Evolutionary conservation across 2,329 filamentous ascomycete genomes (phyloP).

Genomic region (Elsinoe arachidis): DNA sequence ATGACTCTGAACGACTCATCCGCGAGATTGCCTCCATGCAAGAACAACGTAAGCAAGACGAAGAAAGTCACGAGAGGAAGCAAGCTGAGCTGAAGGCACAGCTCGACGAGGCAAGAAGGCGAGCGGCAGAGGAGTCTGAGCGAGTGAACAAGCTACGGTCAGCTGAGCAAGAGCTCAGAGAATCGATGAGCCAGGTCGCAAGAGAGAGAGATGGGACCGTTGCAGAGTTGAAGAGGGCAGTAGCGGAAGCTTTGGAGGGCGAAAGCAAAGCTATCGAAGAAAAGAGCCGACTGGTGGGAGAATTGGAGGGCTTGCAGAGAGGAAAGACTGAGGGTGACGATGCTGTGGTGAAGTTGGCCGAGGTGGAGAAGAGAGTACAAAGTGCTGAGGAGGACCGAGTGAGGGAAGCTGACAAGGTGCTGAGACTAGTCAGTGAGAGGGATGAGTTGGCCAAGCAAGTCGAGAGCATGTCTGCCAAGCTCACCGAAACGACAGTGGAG

Average conservation of each 20-base stretch:
- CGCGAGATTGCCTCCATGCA: not conserved
- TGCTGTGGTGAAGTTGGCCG: not conserved
- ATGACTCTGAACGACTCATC: conserved; percentile 2
- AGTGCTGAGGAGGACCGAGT: not conserved
- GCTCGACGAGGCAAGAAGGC: not conserved
- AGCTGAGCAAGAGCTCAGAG: not conserved
- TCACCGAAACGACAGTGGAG: conserved; percentile 15
- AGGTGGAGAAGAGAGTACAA: not conserved
- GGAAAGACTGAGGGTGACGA: not conserved
- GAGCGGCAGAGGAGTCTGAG: not conserved
- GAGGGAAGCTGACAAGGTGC: not conserved
- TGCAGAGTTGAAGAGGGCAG: not conserved
- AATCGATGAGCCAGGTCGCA: not conserved
- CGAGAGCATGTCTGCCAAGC: conserved; percentile 7
- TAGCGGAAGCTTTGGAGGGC: not conserved
- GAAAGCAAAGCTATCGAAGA: conserved; percentile 7
- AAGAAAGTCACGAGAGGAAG: conserved; percentile 9
- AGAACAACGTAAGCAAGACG: conserved; percentile 14
- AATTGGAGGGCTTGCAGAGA: conserved; percentile 15
- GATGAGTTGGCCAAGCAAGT: conserved; percentile 14
- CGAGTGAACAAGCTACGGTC: not conserved
- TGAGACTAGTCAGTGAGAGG: conserved; percentile 1
- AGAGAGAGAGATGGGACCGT: conserved; percentile 9
- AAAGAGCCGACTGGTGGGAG: not conserved
- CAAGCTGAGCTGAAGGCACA: conserved; percentile 13